Evolutionary conservation across 2,329 filamentous ascomycete genomes (phyloP).

Genomic region (Xylariaceae sp.): DNA sequence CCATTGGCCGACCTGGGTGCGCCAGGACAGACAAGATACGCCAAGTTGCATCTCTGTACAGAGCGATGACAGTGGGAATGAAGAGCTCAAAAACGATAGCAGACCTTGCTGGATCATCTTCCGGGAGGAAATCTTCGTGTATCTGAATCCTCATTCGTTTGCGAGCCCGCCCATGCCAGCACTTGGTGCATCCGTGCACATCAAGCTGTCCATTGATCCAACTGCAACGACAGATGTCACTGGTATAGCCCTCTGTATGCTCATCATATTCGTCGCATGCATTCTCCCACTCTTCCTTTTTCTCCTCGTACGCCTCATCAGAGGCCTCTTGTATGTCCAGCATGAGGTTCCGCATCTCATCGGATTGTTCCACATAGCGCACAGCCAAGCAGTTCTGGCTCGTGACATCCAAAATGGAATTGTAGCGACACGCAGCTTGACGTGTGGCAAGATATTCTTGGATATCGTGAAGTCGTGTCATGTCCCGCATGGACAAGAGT

Average conservation of each 20-base stretch:
- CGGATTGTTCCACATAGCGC: background rate
- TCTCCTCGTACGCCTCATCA: background rate
- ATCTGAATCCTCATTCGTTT: conserved; percentile 35
- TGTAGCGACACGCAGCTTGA: conserved; percentile 10
- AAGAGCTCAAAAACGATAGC: conserved; percentile 44
- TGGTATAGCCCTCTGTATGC: conserved; percentile 26
- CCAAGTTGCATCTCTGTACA: conserved; percentile 48
- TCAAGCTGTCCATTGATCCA: conserved; percentile 22
- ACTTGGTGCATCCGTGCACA: conserved; percentile 34
- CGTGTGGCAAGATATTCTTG: conserved; percentile 41
- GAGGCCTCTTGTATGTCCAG: background rate
- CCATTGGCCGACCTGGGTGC: conserved; percentile 13
- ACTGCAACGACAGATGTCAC: conserved; percentile 25
- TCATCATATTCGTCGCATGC: conserved; percentile 14
- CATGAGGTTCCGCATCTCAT: background rate
- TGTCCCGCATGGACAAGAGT: conserved; percentile 35
- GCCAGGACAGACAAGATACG: conserved; percentile 32
- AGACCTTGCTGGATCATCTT: conserved; percentile 25
- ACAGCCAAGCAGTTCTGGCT: conserved; percentile 34
- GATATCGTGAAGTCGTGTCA: conserved; percentile 41
- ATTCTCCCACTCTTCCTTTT: conserved; percentile 1
- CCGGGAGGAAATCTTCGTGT: conserved; percentile 44
- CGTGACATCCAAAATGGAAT: conserved; percentile 41
- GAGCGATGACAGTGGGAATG: conserved; percentile 34
- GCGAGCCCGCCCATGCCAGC: conserved; percentile 27